Base-by-base conservation (phyloP, 2,329 filamentous ascomycete species). In the Aspergillus sp. region DNA sequence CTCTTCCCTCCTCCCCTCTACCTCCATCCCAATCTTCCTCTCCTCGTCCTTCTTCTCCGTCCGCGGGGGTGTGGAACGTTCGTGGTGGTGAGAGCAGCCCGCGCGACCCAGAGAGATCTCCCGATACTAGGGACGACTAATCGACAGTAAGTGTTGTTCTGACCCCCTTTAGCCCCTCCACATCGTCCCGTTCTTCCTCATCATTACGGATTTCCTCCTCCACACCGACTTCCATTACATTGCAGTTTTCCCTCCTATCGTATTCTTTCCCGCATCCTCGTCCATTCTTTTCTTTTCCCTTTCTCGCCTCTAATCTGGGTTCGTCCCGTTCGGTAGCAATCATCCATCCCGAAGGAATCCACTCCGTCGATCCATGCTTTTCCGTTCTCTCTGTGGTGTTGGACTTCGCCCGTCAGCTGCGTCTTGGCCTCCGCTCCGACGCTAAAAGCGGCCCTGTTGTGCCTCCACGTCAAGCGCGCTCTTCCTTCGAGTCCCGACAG, bases 361-460 rank as follows among this genome's bases (percentile, higher is more conserved):
- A 29, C 25, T 7, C 7, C 25, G 25, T 29, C 57, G 54, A 71
- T 71, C 66, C 62, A 73, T 73, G 70, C 64, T 60, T 61, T 60
- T 62, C 56, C 56, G 59, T 60, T n/a, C 19, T 20, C 63, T 54
- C 60, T 59, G 61, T 58, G 45, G 52, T 55, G 60, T 56, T 64
- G 56, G 59, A 64, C 59, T 54, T 66, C 63, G 58, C 62, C 61
- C 59, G 62, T 62, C 67, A 66, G 64, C 59, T 66, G 65, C 64
- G 64, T 69, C 64, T 67, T 70, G 68, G 64, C 65, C 61, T 66
- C 64, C 64, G 58, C 64, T 59, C 63, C 60, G 59, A 64, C 66
- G 61, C 64, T 67, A 65, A 70, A 68, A 67, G 59, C 67, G 58
- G 63, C 60, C 58, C 58, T 60, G 60, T 63, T 62, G 59, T 61